Conservation (phyloP, 345 rosid genomes). For the Aethionema arabicum region DNA sequence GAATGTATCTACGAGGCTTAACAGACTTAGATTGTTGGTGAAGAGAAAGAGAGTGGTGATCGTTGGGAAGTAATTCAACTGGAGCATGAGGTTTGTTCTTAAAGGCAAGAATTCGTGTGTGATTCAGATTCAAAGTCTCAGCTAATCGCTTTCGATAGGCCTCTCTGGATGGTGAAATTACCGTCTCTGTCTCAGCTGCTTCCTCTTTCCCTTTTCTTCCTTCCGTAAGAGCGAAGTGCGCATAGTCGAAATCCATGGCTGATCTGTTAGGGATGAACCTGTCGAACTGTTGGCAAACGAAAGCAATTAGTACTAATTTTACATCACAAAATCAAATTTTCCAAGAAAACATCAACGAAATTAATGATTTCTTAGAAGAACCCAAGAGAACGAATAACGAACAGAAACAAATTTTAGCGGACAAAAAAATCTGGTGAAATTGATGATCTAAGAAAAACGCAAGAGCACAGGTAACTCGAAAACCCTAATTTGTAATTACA, state of each 20-base stretch:
- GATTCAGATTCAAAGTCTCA: constrained; percentile 57
- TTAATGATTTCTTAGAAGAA: not conserved
- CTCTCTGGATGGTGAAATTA: constrained; percentile 57
- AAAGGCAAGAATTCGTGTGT: constrained; percentile 69
- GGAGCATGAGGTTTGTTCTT: constrained; percentile 62
- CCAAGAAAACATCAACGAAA: not conserved
- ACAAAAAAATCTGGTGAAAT: not conserved
- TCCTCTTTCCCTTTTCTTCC: constrained; percentile 52
- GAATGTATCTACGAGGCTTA: constrained; percentile 39
- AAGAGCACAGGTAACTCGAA: not conserved
- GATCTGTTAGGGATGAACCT: constrained; percentile 74
- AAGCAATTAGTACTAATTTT: constrained; percentile 14
- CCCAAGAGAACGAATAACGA: not conserved
- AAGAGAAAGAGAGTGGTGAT: constrained; percentile 24
- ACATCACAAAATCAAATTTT: not conserved
- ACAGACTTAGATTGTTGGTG: constrained; percentile 35
- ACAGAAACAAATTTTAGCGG: not conserved
- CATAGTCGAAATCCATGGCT: constrained; percentile 73
- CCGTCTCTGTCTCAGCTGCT: constrained; percentile 6
- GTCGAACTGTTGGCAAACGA: constrained; percentile 45
- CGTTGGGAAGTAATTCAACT: constrained; percentile 13
- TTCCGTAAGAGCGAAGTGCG: constrained; percentile 56
- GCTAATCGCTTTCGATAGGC: constrained; percentile 64
- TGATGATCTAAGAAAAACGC: not conserved
- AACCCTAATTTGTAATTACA: constrained; percentile 13